Evolutionary conservation across 108 stramenopile genomes (phyloP), one percentile per base, ranked within the genome.

Genomic region (Cyclotella atomus): DNA sequence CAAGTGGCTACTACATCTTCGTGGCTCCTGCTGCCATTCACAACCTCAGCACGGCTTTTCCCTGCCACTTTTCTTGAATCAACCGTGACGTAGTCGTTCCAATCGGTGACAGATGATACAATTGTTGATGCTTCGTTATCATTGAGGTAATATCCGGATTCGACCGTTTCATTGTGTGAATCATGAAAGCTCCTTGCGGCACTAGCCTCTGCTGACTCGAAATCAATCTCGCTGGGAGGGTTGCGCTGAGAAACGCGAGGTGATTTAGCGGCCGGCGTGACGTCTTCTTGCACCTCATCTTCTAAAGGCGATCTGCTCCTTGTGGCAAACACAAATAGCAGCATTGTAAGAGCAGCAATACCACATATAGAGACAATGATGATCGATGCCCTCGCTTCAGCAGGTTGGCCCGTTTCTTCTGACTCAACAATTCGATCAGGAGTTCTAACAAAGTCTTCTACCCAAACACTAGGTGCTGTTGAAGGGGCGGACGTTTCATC

Each of bases 261-360:
- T 2, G 41, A 61, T 23, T 61, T 52, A 6, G n/a, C n/a, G n/a
- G 17, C 21, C 7, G 50, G 50, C 38, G 56, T n/a, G 16, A n/a
- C 47, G n/a, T n/a, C 30, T 57, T 32, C 33, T 33, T 66, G 32
- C n/a, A 43, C 32, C 30, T 21, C 15, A 23, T 38, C 53, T 10
- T 41, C 38, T 55, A 21, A 17, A 14, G 35, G 52, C 21, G 52
- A 23, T 68, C 53, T 68, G 19, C 52, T 21, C 8, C 52, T 57
- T 29, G 56, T 57, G 29, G 29, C 28, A 57, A 76, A 68, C 27
- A 61, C 67, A 16, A 68, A 19, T 29, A 62, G 7, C 9, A 76
- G 28, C 67, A 68, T 76, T 30, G 67, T 41, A 25, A 76, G 46
- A 4, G 67, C 66, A 44, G 67, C 60, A 24, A 76, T 43, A 21